These are phyloP conservation scores for Dryadomyces sulphureus DNA, from an alignment of 2,329 filamentous ascomycete species.

Conservation along the genomic window DNA sequence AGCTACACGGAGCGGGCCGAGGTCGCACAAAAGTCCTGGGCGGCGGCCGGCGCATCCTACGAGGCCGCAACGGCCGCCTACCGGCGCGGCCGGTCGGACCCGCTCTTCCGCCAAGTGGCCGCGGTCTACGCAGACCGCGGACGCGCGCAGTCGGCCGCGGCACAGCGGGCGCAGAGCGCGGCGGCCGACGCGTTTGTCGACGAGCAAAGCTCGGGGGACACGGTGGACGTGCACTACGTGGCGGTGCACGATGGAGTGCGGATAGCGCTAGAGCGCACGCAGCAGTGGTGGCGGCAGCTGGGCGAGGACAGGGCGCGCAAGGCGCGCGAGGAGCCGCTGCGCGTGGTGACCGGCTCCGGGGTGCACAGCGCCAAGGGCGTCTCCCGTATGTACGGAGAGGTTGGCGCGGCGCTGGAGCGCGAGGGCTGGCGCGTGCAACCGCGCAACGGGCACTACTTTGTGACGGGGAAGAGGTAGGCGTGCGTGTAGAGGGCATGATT, in stretches of 20 bases:
- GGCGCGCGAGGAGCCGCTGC: constrained; percentile 40
- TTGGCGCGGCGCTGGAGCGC: constrained; percentile 57
- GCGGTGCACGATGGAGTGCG: constrained; percentile 66
- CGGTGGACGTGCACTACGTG: constrained; percentile 82
- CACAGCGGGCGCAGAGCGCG: constrained; percentile 43
- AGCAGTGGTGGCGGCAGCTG: constrained; percentile 61
- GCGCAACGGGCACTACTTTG: constrained; percentile 52
- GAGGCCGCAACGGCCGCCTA: constrained; percentile 25
- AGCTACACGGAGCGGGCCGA: background rate
- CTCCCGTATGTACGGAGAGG: constrained; percentile 62
- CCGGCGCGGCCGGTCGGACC: constrained; percentile 47
- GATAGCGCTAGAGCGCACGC: constrained; percentile 54
- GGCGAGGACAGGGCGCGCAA: constrained; percentile 45
- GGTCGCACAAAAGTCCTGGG: background rate
- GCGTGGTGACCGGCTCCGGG: constrained; percentile 69
- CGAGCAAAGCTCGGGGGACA: constrained; percentile 44
- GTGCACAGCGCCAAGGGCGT: constrained; percentile 64
- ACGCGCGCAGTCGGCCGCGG: constrained; percentile 44
- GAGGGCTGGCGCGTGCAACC: constrained; percentile 77
- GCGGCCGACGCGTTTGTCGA: constrained; percentile 59
- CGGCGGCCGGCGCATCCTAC: constrained; percentile 13
- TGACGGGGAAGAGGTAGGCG: constrained; percentile 38
- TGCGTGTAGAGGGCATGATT: background rate
- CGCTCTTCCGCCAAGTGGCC: constrained; percentile 59
- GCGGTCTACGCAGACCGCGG: constrained; percentile 61